phyloP scores from a whole-genome alignment of 2,329 filamentous ascomycete genomes.

The Alternaria brassicae region DNA sequence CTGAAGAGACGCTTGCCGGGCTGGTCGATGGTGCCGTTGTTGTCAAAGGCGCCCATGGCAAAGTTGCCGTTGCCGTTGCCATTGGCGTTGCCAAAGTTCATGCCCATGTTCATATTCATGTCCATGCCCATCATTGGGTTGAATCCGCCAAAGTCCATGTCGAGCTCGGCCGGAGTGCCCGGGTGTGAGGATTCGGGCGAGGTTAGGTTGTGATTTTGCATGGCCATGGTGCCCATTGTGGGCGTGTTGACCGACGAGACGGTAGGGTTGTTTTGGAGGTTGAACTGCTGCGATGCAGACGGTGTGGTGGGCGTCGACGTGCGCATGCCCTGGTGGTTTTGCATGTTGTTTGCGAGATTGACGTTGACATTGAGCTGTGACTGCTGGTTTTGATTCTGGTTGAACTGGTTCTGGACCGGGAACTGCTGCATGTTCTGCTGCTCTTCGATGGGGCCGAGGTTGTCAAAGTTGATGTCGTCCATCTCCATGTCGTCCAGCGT shows the following conservation, averaged over 20 bases:
- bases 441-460: conserved; percentile 69
- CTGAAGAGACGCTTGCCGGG: conserved; percentile 93
- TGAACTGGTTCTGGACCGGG: conserved; percentile 59
- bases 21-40: conserved; percentile 74
- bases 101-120: conserved; percentile 43
- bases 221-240: conserved; percentile 80
- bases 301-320: conserved; percentile 88
- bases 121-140: conserved; percentile 47
- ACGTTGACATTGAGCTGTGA: conserved; percentile 85
- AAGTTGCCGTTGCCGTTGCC: conserved; percentile 46
- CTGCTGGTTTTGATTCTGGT: conserved; percentile 60
- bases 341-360: conserved; percentile 74
- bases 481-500: conserved; percentile 90
- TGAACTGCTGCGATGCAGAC: conserved; percentile 69
- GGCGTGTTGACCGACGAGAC: conserved; percentile 98
- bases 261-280: conserved; percentile 89
- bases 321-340: conserved; percentile 77
- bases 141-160: conserved; percentile 68
- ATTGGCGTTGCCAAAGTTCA: conserved; percentile 36
- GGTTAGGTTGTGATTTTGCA: conserved; percentile 64
- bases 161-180: conserved; percentile 74
- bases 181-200: conserved; percentile 73
- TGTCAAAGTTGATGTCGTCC: conserved; percentile 95
- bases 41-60: conserved; percentile 52
- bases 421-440: conserved; percentile 66